Percentiles rank a stretch among this genome's conserved stretches.
Evolutionary conservation across 1,139 yeast species (phyloP).

Genomic region (Casaregolazyma suthepensis): DNA sequence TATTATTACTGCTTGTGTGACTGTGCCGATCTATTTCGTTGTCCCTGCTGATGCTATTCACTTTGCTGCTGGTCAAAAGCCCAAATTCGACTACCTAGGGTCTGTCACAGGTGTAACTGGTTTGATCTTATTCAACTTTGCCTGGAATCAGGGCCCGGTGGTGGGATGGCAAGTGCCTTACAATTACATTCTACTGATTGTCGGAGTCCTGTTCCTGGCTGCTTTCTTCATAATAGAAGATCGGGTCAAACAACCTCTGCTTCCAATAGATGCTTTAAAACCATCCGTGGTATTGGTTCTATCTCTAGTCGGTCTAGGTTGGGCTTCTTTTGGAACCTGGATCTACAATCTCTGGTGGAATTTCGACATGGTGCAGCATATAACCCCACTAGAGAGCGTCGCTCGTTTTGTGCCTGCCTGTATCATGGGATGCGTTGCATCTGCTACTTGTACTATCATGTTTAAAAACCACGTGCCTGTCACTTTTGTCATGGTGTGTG

Average conservation of each 20-base stretch:
- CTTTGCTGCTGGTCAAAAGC: background rate
- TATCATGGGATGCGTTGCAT: conserved; percentile 43
- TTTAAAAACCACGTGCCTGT: conserved; percentile 36
- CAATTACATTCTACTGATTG: conserved; percentile 45
- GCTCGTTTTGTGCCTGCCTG: conserved; percentile 39
- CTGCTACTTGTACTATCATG: conserved; percentile 39
- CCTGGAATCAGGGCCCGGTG: conserved; percentile 59
- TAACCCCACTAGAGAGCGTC: conserved; percentile 36
- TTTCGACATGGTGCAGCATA: conserved; percentile 32
- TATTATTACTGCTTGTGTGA: conserved; percentile 35
- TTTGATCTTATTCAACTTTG: conserved; percentile 45
- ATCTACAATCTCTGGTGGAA: conserved; percentile 42
- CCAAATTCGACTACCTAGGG: conserved; percentile 44
- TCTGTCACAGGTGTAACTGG: conserved; percentile 44
- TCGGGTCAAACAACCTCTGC: conserved; percentile 38
- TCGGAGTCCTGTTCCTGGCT: conserved; percentile 39
- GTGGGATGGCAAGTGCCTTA: conserved; percentile 51
- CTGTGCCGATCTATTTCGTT: conserved; percentile 33
- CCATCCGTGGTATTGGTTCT: conserved; percentile 43
- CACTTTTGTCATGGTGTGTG: conserved; percentile 36
- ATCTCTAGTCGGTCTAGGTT: conserved; percentile 48
- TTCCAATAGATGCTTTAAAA: conserved; percentile 40
- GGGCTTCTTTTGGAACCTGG: conserved; percentile 61
- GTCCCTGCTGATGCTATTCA: conserved; percentile 35
- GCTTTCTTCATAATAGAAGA: conserved; percentile 38